Evolutionary conservation across 192 early-diverging fungal species (phyloP).

Genomic region (Cetraspora pellucida): DNA sequence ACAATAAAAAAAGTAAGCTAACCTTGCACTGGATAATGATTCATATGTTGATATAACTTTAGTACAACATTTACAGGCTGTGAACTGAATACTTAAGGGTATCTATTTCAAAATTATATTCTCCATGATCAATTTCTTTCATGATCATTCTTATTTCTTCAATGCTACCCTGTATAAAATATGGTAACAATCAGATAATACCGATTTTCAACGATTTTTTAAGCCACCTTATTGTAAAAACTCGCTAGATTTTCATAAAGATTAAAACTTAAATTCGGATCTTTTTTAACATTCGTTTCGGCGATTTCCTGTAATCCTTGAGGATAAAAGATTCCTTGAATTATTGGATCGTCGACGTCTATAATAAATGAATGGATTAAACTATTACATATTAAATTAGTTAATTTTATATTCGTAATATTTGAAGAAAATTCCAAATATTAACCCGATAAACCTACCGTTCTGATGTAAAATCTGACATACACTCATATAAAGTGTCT

Average conservation of each 20-base stretch:
- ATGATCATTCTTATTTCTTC: background rate
- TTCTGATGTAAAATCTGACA: background rate
- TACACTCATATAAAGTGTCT: background rate
- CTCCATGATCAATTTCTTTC: background rate
- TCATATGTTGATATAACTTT: background rate
- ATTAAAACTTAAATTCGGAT: conserved; percentile 7
- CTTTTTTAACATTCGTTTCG: conserved; percentile 8
- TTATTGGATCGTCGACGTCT: background rate
- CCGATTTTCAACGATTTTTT: background rate
- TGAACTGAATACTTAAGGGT: conserved; percentile 17
- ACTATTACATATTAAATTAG: conserved; percentile 11
- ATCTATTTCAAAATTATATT: conserved; percentile 1
- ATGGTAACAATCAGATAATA: background rate
- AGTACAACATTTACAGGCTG: conserved; percentile 30
- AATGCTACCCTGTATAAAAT: background rate
- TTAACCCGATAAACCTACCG: conserved; percentile 19
- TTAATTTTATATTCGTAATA: background rate
- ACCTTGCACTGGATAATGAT: background rate
- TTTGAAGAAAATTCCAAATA: background rate
- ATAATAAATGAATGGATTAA: conserved; percentile 25
- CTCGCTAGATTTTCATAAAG: background rate
- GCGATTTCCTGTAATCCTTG: conserved; percentile 3
- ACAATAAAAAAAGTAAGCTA: background rate
- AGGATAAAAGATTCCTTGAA: background rate
- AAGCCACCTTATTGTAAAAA: conserved; percentile 22